Percentiles rank a stretch among this genome's conserved stretches.
These are phyloP conservation scores for Obelidium mucronatum DNA, from an alignment of 192 early-diverging fungal genomes.

Conservation along the genomic window DNA sequence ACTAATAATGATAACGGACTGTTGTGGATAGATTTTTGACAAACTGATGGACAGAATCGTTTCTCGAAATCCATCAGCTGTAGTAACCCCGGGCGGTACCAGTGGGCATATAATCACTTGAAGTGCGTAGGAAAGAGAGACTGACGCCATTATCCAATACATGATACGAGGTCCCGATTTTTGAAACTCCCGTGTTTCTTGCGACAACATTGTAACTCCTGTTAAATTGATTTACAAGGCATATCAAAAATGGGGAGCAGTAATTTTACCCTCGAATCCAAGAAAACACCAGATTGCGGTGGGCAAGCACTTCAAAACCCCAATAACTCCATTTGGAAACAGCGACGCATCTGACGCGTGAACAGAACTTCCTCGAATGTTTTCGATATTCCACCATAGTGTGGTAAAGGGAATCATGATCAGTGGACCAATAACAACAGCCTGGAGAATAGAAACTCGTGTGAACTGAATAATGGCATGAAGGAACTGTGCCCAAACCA, in stretches of 20 bases:
- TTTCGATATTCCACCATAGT: too few relatives aligned
- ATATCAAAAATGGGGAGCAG: too few relatives aligned
- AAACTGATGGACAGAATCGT: background rate
- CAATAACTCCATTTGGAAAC: background rate
- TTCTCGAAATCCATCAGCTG: background rate
- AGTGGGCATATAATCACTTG: slow-evolving; percentile 2
- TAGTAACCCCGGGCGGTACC: background rate
- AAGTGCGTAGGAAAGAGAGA: background rate
- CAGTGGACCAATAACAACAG: too few relatives aligned
- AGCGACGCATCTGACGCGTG: too few relatives aligned
- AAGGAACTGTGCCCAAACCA: too few relatives aligned
- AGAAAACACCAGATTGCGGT: background rate
- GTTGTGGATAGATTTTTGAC: background rate
- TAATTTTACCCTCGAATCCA: background rate
- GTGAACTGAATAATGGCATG: too few relatives aligned
- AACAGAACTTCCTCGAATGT: background rate
- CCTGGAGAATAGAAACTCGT: too few relatives aligned
- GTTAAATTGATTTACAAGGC: too few relatives aligned
- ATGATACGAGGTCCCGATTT: background rate
- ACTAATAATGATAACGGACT: background rate
- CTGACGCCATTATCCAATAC: background rate
- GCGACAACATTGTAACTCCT: background rate
- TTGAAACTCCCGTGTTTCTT: background rate
- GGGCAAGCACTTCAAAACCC: background rate
- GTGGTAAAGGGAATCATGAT: too few relatives aligned